These are phyloP conservation scores for Rhododendron henanense DNA, from an alignment of 148 eudicot genomes.

Conservation along the genomic window DNA sequence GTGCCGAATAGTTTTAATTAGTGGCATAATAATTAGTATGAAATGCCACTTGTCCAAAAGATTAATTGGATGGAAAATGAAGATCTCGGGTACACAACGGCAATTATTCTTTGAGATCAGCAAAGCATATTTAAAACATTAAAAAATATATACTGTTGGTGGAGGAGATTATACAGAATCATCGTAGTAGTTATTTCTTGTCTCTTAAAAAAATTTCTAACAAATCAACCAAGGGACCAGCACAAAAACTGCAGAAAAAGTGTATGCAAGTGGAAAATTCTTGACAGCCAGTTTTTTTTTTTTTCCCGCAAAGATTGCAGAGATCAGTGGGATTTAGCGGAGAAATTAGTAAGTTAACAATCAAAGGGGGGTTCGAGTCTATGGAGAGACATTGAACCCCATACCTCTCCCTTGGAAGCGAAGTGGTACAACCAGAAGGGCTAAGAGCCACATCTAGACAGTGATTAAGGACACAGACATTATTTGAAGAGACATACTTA, in stretches of 20 bases:
- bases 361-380: no score
- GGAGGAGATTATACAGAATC: neutral
- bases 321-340: no score
- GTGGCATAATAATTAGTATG: neutral
- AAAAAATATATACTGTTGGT: neutral
- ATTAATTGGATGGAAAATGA: neutral
- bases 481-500: neutral
- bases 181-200: no score
- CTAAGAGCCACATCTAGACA: neutral
- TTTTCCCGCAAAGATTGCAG: no score
- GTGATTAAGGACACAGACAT: neutral
- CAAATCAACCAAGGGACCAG: neutral
- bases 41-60: neutral
- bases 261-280: no score
- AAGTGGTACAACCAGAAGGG: no score
- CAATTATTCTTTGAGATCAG: neutral
- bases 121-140: neutral
- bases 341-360: no score
- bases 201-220: neutral
- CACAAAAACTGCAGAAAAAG: neutral
- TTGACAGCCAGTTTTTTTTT: no score
- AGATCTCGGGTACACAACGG: neutral
- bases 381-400: no score
- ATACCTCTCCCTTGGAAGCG: neutral
- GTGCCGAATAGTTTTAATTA: neutral